Conservation (phyloP, 2,329 filamentous ascomycete genomes). For the Xenosphaeropsis pyriputrescens region DNA sequence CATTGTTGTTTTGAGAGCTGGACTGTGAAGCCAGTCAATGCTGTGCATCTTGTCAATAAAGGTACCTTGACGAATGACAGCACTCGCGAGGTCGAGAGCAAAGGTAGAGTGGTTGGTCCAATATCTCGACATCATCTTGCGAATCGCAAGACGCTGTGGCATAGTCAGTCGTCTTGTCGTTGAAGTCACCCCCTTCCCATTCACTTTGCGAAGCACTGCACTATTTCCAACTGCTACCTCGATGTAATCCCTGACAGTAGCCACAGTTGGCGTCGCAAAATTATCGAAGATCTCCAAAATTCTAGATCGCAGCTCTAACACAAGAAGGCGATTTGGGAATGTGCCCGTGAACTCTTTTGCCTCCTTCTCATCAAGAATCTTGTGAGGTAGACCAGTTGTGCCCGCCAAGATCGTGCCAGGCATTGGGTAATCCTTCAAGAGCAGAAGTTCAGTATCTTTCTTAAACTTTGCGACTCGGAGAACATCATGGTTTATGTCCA, state of each 20-base stretch:
- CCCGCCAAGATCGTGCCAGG: constrained; percentile 51
- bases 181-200: constrained; percentile 12
- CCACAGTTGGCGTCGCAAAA: constrained; percentile 26
- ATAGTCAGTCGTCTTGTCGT: constrained; percentile 9
- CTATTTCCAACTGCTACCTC: constrained; percentile 26
- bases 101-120: constrained; percentile 54
- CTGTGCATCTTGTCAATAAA: constrained; percentile 62
- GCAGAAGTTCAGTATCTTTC: constrained; percentile 34
- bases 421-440: constrained; percentile 36
- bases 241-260: constrained; percentile 33
- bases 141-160: constrained; percentile 28
- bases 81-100: constrained; percentile 48
- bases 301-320: constrained; percentile 24
- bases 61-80: constrained; percentile 48
- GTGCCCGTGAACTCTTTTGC: constrained; percentile 17
- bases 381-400: constrained; percentile 31
- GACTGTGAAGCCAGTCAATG: constrained; percentile 68
- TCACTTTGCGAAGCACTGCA: constrained; percentile 24
- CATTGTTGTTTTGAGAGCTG: constrained; percentile 48
- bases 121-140: constrained; percentile 57
- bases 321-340: constrained; percentile 46
- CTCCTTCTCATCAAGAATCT: constrained; percentile 11
- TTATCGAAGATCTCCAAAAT: constrained; percentile 25
- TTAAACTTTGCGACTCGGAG: constrained; percentile 49
- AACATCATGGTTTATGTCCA: constrained; percentile 36